These are phyloP conservation scores for Phytopythium delawarense DNA, from an alignment of 352 stramenopile genomes.

Conservation along the genomic window DNA sequence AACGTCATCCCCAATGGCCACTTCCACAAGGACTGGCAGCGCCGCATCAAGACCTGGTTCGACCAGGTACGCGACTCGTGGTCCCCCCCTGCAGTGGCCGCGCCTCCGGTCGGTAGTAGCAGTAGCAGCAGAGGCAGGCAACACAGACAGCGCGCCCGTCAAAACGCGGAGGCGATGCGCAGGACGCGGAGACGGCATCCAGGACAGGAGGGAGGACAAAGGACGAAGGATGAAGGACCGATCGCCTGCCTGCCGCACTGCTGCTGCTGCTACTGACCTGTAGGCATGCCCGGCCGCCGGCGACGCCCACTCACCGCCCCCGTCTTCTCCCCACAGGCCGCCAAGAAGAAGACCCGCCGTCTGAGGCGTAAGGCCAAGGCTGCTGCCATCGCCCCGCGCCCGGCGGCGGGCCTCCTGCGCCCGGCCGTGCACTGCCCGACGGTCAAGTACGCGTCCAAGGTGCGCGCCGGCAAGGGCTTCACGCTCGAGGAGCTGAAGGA, in stretches of 20 bases:
- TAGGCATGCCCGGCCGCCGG: neutral
- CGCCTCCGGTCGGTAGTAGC: neutral
- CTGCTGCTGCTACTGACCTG: neutral
- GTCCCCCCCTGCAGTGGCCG: neutral
- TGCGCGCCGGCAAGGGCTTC: constrained; percentile 97
- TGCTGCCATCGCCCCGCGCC: constrained; percentile 95
- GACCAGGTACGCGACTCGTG: constrained; percentile 76
- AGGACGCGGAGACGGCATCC: no score
- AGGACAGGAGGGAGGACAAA: no score
- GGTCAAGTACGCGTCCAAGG: constrained; percentile 98
- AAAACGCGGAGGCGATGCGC: no score
- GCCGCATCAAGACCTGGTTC: constrained; percentile 96
- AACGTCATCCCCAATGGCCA: constrained; percentile 99
- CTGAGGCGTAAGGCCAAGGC: constrained; percentile 96
- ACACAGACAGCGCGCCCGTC: neutral
- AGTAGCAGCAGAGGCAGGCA: neutral
- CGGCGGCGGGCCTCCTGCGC: constrained; percentile 93
- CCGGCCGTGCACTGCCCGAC: constrained; percentile 98
- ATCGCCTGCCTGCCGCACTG: neutral
- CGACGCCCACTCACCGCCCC: neutral
- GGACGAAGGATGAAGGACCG: no score
- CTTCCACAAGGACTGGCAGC: constrained; percentile 99
- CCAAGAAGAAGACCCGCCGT: constrained; percentile 97
- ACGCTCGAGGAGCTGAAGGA: constrained; percentile 98
- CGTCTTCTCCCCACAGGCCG: constrained; percentile 68